Conservation (phyloP, 495 filamentous ascomycete species). For the Neurospora tetraspora region DNA sequence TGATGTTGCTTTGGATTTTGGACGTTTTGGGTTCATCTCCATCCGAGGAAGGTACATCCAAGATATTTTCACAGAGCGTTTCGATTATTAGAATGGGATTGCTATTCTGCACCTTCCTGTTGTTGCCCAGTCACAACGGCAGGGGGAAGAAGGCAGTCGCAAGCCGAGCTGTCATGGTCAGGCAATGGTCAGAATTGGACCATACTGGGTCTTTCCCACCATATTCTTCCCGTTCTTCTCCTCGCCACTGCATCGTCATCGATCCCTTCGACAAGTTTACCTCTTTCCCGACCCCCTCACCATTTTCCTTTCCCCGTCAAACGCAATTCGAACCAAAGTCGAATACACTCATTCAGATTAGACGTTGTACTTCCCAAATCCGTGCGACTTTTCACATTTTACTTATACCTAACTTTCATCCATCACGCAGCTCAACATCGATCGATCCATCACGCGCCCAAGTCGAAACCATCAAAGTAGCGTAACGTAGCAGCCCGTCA, state of each 20-base stretch:
- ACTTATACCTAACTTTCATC: background rate
- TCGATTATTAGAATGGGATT: background rate
- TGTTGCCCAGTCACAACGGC: background rate
- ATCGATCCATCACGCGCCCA: background rate
- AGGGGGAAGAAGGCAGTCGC: background rate
- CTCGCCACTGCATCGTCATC: background rate
- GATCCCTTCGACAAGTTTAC: too few relatives aligned
- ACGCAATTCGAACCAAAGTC: too few relatives aligned
- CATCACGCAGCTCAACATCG: background rate
- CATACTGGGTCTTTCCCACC: background rate
- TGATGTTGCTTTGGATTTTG: background rate
- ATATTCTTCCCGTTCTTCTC: background rate
- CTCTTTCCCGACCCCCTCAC: too few relatives aligned
- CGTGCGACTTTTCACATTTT: background rate
- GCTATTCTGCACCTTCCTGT: background rate
- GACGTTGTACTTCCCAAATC: background rate
- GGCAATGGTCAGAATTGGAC: background rate
- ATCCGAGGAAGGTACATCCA: background rate
- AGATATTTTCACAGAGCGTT: background rate
- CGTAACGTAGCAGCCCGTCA: background rate
- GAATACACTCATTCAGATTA: too few relatives aligned
- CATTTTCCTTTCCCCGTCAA: too few relatives aligned
- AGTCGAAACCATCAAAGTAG: background rate
- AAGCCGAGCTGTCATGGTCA: background rate
- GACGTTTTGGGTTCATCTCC: background rate